Base-by-base conservation (phyloP, 306 rosid genomes). In the Ormosia emarginata region DNA sequence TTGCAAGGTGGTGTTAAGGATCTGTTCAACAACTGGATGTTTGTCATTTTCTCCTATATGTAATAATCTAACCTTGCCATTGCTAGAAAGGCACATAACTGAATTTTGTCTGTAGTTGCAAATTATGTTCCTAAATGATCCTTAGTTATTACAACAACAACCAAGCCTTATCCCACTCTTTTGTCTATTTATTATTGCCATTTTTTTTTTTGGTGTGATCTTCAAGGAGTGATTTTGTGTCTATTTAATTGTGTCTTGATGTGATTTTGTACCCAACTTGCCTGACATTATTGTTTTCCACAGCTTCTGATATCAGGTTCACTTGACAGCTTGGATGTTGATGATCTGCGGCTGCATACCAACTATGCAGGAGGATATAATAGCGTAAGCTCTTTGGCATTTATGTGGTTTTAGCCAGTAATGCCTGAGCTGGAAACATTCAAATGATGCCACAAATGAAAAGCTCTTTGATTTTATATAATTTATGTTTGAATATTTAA, bases 291-390 rank as follows among this genome's bases (percentile, higher is more conserved):
- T 71, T 70, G 58, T 71, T 75, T 78, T 84, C 86, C 67, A 72
- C 91, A 95, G 99, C 98, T 95, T 85, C 86, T 95, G 85, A 95
- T 95, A 85, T 92, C 99, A 82, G 99, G 99, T 79, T 95, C 99
- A 83, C 96, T 93, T 57, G 97, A 94, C 77, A 90, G 98, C 93
- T 89, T 95, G 90, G 99, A 95, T 89, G 89, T 95, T 81, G 98
- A 93, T 81, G 99, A 95, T 85, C 85, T 95, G 81, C 91, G 99
- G 75, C 68, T 36, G 65, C 78, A 95, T 82, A 92, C 97, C 5
- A 95, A 92, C 78, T 95, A 95, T 57, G 93, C 91, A 1, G 97
- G 99, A 74, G 98, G 96, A 79, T 95, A 95, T 80, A 90, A 93
- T 71, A 86, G 88, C 56, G 99, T 95, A 90, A 85, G 98, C 75